Conservation (phyloP, 371 early-diverging fungal genomes). For the Cokeromyces recurvatus region DNA sequence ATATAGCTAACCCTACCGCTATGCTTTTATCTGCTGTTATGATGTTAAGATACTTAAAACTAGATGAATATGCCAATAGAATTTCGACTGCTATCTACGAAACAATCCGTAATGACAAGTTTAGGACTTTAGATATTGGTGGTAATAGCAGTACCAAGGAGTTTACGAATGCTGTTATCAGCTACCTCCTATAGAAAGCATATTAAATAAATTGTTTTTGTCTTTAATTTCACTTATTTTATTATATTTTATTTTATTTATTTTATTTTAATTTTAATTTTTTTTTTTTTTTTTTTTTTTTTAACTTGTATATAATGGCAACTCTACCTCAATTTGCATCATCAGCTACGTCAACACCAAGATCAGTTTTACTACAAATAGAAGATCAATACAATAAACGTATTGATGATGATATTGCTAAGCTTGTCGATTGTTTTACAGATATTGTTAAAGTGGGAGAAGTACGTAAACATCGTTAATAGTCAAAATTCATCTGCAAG, state of each 20-base stretch:
- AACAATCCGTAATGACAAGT: conserved; percentile 26
- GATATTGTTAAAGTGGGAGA: conserved; percentile 61
- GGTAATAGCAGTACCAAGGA: conserved; percentile 72
- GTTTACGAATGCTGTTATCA: conserved; percentile 84
- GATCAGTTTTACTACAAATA: conserved; percentile 34
- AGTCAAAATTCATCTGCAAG: too few relatives aligned
- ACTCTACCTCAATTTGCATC: conserved; percentile 9
- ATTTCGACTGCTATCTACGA: conserved; percentile 71
- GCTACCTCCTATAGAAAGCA: too few relatives aligned
- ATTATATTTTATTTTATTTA: too few relatives aligned
- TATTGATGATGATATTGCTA: conserved; percentile 55
- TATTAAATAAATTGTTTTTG: too few relatives aligned
- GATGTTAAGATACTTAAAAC: conserved; percentile 89
- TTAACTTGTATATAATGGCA: too few relatives aligned
- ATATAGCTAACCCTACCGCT: conserved; percentile 92
- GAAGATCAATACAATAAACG: conserved; percentile 63
- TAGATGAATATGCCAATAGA: conserved; percentile 77
- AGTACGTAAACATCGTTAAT: too few relatives aligned
- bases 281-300: too few relatives aligned
- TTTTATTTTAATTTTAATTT: too few relatives aligned
- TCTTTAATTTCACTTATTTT: too few relatives aligned
- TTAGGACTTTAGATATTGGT: conserved; percentile 41
- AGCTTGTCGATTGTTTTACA: conserved; percentile 58
- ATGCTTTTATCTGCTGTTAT: conserved; percentile 85
- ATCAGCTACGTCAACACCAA: conserved; percentile 1